Evolutionary conservation across 169 alveolate genomes (phyloP).

Genomic region (Pseudocohnilembus persalinus): DNA sequence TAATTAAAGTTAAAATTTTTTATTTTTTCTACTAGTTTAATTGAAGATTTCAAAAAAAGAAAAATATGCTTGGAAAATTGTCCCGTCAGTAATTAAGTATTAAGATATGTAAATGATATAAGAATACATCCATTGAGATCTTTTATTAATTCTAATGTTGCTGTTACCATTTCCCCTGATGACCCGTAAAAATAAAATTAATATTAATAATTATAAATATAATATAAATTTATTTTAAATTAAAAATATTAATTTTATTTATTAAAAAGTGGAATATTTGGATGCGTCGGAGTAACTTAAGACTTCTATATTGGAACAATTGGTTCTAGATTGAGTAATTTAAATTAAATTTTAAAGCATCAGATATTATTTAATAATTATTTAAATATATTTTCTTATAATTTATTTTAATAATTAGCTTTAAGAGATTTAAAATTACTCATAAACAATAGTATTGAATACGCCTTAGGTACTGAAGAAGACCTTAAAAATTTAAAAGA

Average conservation of each 20-base stretch:
- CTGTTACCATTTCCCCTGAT: constrained; percentile 57
- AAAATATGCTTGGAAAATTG: constrained; percentile 59
- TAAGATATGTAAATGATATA: constrained; percentile 52
- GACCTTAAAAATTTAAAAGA: neutral
- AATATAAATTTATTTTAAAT: too few relatives aligned
- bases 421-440: neutral
- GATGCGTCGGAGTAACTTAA: neutral
- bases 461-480: neutral
- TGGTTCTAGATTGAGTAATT: neutral
- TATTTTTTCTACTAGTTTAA: constrained; percentile 1
- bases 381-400: neutral
- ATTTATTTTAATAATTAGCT: neutral
- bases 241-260: too few relatives aligned
- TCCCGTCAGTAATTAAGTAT: constrained; percentile 47
- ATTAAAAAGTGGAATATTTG: neutral
- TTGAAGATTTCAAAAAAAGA: constrained; percentile 37
- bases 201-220: too few relatives aligned
- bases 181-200: constrained; percentile 39
- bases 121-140: constrained; percentile 57
- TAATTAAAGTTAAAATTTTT: too few relatives aligned
- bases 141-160: constrained; percentile 42
- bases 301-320: neutral
- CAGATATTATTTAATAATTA: too few relatives aligned
- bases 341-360: too few relatives aligned
- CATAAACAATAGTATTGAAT: neutral